A percentile compares a stretch with the other conserved stretches of the same genome.
phyloP scores from a whole-genome alignment of 768 basidiomycete genomes.

The Termitomyces sp. region DNA sequence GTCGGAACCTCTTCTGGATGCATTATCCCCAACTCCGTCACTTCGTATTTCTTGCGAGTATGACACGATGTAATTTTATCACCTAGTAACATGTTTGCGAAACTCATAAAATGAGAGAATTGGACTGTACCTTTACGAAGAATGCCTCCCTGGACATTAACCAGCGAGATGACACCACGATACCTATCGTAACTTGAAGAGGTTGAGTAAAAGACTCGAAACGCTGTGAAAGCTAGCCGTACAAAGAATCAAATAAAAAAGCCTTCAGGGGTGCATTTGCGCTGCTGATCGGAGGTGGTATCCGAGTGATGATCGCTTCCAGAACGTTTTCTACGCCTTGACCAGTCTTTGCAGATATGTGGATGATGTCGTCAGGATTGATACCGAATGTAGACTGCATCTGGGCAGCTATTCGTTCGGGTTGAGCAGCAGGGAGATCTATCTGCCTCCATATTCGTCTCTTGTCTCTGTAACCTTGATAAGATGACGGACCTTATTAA shows the following conservation, averaged over 20 bases:
- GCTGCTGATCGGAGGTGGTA: slow-evolving; percentile 72
- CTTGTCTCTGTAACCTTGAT: not conserved
- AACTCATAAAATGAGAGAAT: not conserved
- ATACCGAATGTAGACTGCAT: slow-evolving; percentile 82
- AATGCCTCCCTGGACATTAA: slow-evolving; percentile 76
- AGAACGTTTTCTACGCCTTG: slow-evolving; percentile 75
- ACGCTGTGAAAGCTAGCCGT: slow-evolving; percentile 20
- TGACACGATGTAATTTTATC: slow-evolving; percentile 86
- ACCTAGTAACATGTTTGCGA: slow-evolving; percentile 43
- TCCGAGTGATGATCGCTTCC: slow-evolving; percentile 71
- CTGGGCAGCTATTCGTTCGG: slow-evolving; percentile 73
- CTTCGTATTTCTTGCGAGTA: slow-evolving; percentile 84
- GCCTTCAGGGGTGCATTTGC: slow-evolving; percentile 62
- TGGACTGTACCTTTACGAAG: slow-evolving; percentile 65
- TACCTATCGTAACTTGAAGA: slow-evolving; percentile 82
- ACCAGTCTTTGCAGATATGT: slow-evolving; percentile 92
- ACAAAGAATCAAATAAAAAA: slow-evolving; percentile 92
- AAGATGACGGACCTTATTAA: slow-evolving; percentile 72
- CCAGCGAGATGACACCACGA: slow-evolving; percentile 90
- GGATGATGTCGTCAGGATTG: slow-evolving; percentile 65
- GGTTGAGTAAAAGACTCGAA: slow-evolving; percentile 9
- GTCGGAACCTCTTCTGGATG: slow-evolving; percentile 86
- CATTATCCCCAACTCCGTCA: slow-evolving; percentile 85
- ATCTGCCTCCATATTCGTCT: slow-evolving; percentile 45
- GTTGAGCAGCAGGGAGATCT: slow-evolving; percentile 87